Evolutionary conservation across 2,329 filamentous ascomycete genomes (phyloP), one percentile per base, ranked within the genome.

Genomic region (Clonostachys solani): DNA sequence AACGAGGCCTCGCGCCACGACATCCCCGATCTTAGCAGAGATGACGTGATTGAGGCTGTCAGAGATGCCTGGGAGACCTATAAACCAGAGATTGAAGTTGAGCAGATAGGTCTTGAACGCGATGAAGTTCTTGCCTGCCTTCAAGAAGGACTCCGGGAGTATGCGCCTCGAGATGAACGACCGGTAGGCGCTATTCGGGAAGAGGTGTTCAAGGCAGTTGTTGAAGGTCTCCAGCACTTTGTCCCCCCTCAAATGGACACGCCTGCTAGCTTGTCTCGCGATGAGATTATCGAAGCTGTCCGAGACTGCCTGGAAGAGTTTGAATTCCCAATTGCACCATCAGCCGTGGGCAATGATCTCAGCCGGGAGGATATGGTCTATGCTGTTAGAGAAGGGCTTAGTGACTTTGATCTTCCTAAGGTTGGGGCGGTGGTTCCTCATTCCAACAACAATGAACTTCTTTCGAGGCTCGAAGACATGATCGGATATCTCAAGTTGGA

Each of bases 51-150:
- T 3, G 80, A 87, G 29, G 91, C 92, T 4, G 87, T 97, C 13
- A 84, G 85, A 55, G 91, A 96, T 56, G 92, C 92, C 1, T 95
- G 91, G 83, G 92, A 96, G 61, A 89, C 84, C 46, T 95, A 95
- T 68, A 95, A 95, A 67, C 92, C 92, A 1, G 90, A 96, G 57
- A 90, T 96, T 44, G 86, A 95, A 56, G 78, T 95, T 5, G 87
- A 96, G 56, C 90, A 95, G 57, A 87, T 95, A 52, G 92, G 92
- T 3, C 74, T 97, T 1, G 92, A 96, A 63, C 81, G 90, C 6
- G 90, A 96, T 12, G 92, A 97, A 60, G 87, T 97, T 43, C 74
- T 97, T 13, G 83, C 87, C 37, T 95, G 91, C 54, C 76, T 97
- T 23, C 84, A 88, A 55, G 87, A 96, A 68, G 92, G 92, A 1